Evolutionary conservation across 148 eudicot genomes (phyloP).

Genomic region (Diospyros kaki): DNA sequence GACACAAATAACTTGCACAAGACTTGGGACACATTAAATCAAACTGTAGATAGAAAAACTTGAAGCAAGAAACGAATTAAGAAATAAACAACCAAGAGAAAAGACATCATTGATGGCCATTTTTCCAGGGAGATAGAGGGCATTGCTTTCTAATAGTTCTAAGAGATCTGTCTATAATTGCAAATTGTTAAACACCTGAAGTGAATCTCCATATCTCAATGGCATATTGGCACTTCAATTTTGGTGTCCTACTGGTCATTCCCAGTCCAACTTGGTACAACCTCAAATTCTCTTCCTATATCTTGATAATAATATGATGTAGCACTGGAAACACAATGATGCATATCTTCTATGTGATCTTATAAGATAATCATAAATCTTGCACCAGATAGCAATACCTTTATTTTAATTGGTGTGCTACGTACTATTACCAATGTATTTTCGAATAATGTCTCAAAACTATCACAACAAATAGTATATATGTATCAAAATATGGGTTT

Average conservation of each 20-base stretch:
- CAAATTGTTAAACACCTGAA: background rate
- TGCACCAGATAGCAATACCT: too few species aligned
- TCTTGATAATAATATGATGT: background rate
- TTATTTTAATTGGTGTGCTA: too few species aligned
- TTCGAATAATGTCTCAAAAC: too few species aligned
- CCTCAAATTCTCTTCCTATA: background rate
- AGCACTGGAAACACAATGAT: background rate
- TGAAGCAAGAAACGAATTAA: background rate
- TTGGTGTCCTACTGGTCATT: background rate
- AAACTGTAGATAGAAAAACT: too few species aligned
- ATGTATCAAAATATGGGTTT: too few species aligned
- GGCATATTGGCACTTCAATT: background rate
- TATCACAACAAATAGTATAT: too few species aligned
- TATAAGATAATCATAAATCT: background rate
- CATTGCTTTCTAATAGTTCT: too few species aligned
- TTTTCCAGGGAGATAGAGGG: background rate
- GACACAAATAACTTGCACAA: background rate
- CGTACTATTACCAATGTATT: too few species aligned
- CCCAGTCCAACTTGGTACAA: background rate
- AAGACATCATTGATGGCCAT: background rate
- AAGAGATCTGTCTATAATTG: too few species aligned
- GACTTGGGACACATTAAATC: background rate
- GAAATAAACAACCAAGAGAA: background rate
- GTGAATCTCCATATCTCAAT: background rate
- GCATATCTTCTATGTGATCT: background rate